Evolutionary conservation across 805 yeast species (phyloP).

Genomic region (Blastobotrys parvus): DNA sequence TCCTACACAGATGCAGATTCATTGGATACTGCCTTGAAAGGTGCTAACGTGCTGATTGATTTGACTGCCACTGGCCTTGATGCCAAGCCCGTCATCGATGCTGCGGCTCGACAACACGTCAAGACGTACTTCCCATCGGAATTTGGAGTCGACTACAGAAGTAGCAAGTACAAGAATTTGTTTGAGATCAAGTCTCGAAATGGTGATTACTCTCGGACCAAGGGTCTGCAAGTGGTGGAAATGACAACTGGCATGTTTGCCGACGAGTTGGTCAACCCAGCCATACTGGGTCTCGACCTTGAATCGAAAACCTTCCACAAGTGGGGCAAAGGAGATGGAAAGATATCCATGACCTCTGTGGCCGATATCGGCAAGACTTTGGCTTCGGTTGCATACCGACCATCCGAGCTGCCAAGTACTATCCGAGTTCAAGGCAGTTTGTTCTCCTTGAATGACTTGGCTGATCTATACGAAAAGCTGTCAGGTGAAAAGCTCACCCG

Average conservation of each 20-base stretch:
- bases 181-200: background rate
- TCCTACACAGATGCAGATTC: slow-evolving; percentile 7
- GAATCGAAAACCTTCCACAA: slow-evolving; percentile 1
- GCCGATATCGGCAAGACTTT: slow-evolving; percentile 21
- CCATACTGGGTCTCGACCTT: slow-evolving; percentile 1
- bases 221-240: slow-evolving; percentile 21
- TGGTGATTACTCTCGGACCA: slow-evolving; percentile 12
- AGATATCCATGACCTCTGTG: slow-evolving; percentile 14
- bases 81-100: slow-evolving; percentile 21
- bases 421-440: slow-evolving; percentile 14
- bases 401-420: slow-evolving; percentile 18
- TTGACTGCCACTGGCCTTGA: background rate
- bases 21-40: slow-evolving; percentile 30
- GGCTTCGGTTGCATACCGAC: slow-evolving; percentile 18
- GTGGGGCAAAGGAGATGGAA: slow-evolving; percentile 11
- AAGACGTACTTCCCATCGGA: slow-evolving; percentile 52
- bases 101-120: slow-evolving; percentile 36
- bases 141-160: slow-evolving; percentile 40
- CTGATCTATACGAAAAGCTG: slow-evolving; percentile 12
- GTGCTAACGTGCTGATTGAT: slow-evolving; percentile 45
- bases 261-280: slow-evolving; percentile 8
- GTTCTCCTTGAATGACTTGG: slow-evolving; percentile 12
- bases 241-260: slow-evolving; percentile 18
- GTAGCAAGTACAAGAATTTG: background rate
- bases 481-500: background rate